Evolutionary conservation across 2,329 filamentous ascomycete species (phyloP).

Genomic region (Colletotrichum cuscutae): DNA sequence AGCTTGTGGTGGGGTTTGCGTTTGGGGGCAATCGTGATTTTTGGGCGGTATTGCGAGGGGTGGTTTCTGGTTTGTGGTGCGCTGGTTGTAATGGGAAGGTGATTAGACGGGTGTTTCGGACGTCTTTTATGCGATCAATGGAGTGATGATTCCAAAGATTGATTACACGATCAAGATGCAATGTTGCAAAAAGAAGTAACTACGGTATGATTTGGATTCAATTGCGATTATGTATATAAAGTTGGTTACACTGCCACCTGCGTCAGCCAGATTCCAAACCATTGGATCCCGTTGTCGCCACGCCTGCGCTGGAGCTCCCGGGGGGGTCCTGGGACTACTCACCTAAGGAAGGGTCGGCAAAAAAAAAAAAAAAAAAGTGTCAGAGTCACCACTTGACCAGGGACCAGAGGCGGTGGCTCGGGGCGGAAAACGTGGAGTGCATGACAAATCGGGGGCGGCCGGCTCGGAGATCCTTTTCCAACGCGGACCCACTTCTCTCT

Average conservation of each 20-base stretch:
- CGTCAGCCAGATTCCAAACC: constrained; percentile 24
- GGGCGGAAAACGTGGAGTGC: constrained; percentile 19
- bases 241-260: neutral
- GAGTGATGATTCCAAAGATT: neutral
- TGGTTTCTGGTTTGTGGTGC: neutral
- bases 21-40: constrained; percentile 14
- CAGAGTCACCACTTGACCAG: constrained; percentile 26
- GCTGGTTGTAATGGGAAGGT: constrained; percentile 12
- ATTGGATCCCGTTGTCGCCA: constrained; percentile 8
- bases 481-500: neutral
- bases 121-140: neutral
- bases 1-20: constrained; percentile 13
- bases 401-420: neutral
- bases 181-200: neutral
- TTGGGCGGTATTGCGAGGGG: constrained; percentile 21
- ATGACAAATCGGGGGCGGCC: constrained; percentile 28
- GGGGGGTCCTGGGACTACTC: neutral
- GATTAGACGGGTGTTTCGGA: neutral
- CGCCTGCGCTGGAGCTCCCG: neutral
- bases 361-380: constrained; percentile 12
- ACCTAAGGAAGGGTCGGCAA: neutral
- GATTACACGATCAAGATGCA: neutral
- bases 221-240: neutral
- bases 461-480: constrained; percentile 22
- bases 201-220: neutral